Conservation (phyloP, 2,329 filamentous ascomycete species). For the Knufia petricola region DNA sequence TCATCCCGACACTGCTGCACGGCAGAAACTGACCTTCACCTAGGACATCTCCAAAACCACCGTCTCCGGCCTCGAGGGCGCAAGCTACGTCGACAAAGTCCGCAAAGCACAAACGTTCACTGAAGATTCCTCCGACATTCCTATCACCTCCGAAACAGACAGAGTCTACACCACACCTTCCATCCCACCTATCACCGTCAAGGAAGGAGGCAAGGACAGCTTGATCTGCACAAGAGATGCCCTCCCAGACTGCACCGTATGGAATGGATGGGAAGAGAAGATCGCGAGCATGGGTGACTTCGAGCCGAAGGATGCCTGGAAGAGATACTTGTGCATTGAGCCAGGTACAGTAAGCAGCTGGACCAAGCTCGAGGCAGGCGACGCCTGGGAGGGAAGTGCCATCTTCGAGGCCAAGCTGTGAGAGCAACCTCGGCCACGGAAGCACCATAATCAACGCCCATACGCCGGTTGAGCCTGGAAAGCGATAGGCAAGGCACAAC, state of each 20-base stretch:
- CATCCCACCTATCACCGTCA: constrained; percentile 44
- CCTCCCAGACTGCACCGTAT: constrained; percentile 79
- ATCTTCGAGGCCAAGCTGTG: constrained; percentile 39
- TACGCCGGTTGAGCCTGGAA: not conserved
- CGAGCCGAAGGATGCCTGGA: constrained; percentile 77
- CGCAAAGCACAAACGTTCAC: constrained; percentile 53
- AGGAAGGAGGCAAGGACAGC: constrained; percentile 52
- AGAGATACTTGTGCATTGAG: constrained; percentile 91
- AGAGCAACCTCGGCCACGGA: too few relatives aligned
- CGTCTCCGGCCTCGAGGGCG: constrained; percentile 65
- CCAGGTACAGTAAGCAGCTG: constrained; percentile 73
- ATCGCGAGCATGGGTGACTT: constrained; percentile 76
- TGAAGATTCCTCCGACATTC: constrained; percentile 54
- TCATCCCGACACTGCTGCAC: not conserved
- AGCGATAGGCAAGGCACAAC: too few relatives aligned
- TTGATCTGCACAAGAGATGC: constrained; percentile 76
- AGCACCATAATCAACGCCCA: too few relatives aligned
- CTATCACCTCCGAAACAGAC: constrained; percentile 72
- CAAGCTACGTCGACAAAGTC: constrained; percentile 77
- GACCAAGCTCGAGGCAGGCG: constrained; percentile 74
- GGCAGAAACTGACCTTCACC: constrained; percentile 16
- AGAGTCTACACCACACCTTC: constrained; percentile 69
- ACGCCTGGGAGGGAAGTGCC: constrained; percentile 57
- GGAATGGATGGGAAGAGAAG: constrained; percentile 94
- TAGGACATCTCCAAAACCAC: constrained; percentile 69